These are phyloP conservation scores for Chalciporus chontae DNA, from an alignment of 768 basidiomycete genomes.

Conservation along the genomic window DNA sequence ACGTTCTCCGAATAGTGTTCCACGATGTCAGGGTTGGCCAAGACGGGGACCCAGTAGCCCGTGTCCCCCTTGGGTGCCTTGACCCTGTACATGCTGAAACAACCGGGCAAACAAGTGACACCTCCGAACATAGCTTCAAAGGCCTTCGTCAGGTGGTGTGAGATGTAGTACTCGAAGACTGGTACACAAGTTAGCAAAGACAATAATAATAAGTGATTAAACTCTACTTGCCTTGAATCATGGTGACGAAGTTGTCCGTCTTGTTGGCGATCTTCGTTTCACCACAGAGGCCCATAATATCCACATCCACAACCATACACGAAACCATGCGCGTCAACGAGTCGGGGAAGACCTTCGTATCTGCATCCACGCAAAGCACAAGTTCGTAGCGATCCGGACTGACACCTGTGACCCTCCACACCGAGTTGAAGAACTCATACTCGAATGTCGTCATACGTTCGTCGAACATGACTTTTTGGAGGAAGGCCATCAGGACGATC, in stretches of 20 bases:
- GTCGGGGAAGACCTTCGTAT: slow-evolving; percentile 99
- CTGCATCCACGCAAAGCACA: slow-evolving; percentile 94
- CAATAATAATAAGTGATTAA: not conserved
- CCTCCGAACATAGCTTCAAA: slow-evolving; percentile 99
- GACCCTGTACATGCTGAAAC: slow-evolving; percentile 99
- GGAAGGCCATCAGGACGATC: slow-evolving; percentile 94
- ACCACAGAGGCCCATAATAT: slow-evolving; percentile 99
- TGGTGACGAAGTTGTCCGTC: slow-evolving; percentile 96
- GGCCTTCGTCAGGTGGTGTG: slow-evolving; percentile 97
- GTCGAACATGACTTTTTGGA: slow-evolving; percentile 99
- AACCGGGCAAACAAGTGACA: slow-evolving; percentile 98
- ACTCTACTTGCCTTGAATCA: slow-evolving; percentile 89
- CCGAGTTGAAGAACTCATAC: slow-evolving; percentile 98
- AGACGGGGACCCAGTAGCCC: slow-evolving; percentile 97
- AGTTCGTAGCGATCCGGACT: slow-evolving; percentile 95
- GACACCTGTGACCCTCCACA: slow-evolving; percentile 94
- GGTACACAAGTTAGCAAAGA: slow-evolving; percentile 8
- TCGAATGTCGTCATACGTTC: slow-evolving; percentile 99
- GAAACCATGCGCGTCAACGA: slow-evolving; percentile 93
- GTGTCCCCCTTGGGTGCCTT: slow-evolving; percentile 96
- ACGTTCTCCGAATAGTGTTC: slow-evolving; percentile 99
- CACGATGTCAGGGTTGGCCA: slow-evolving; percentile 97
- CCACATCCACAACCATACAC: slow-evolving; percentile 94
- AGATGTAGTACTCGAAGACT: slow-evolving; percentile 99
- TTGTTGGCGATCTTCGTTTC: slow-evolving; percentile 99